Conservation (phyloP, 2,329 filamentous ascomycete genomes). For the Endoconidiophora polonica region DNA sequence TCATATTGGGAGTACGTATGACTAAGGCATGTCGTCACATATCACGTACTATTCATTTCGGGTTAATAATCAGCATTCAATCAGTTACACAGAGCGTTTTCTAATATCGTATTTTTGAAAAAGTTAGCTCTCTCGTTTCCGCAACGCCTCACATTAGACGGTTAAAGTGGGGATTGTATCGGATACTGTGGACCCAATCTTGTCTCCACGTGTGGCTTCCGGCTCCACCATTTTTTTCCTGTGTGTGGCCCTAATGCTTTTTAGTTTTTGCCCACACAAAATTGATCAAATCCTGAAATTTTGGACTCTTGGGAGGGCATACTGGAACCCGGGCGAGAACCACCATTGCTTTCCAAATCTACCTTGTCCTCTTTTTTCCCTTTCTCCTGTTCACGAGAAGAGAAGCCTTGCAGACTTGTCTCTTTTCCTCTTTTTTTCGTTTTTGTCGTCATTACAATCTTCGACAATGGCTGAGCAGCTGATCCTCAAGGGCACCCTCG, state of each 20-base stretch:
- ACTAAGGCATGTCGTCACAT: no score
- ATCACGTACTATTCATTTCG: no score
- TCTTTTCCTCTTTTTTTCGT: constrained; percentile 13
- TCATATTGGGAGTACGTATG: no score
- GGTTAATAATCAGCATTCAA: no score
- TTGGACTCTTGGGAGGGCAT: constrained; percentile 12
- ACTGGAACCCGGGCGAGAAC: constrained; percentile 12
- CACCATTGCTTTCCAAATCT: constrained; percentile 13
- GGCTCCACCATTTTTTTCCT: constrained; percentile 11
- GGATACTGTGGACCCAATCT: no score
- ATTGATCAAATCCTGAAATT: constrained; percentile 14
- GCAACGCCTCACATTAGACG: no score
- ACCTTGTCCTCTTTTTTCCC: constrained; percentile 11
- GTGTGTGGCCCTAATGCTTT: constrained; percentile 13
- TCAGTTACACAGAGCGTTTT: no score
- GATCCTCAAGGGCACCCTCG: constrained; percentile 90
- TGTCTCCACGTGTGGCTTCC: background rate
- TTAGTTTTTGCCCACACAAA: constrained; percentile 13
- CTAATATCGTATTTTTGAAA: no score
- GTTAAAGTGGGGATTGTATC: no score
- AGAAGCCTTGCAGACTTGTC: constrained; percentile 15
- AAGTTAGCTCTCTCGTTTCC: no score
- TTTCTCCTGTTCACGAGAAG: constrained; percentile 13
- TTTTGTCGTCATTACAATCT: constrained; percentile 11
- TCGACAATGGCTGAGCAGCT: constrained; percentile 70